Conservation (phyloP, 2,329 filamentous ascomycete species). For the Tolypocladium tundrense region DNA sequence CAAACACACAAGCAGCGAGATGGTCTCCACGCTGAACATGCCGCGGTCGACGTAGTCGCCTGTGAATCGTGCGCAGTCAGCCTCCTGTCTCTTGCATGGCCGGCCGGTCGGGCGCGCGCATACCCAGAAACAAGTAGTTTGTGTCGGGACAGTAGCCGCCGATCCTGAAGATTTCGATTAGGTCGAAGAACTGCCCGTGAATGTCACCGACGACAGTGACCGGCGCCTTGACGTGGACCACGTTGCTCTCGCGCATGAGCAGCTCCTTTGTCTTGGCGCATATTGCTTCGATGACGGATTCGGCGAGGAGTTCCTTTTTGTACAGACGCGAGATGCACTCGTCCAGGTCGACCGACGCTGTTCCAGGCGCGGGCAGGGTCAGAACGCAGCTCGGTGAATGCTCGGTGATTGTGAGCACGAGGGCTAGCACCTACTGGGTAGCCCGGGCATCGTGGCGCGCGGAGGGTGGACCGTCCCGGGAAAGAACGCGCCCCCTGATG, state of each 20-base stretch:
- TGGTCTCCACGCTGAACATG: slow-evolving; percentile 97
- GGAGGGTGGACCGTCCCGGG: not conserved
- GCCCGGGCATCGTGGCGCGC: slow-evolving; percentile 4
- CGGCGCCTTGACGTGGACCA: slow-evolving; percentile 90
- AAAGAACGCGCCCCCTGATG: not conserved
- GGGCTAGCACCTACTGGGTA: slow-evolving; percentile 1
- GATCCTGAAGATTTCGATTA: slow-evolving; percentile 99
- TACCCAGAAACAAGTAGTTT: slow-evolving; percentile 95
- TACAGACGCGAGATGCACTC: slow-evolving; percentile 96
- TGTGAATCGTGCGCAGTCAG: slow-evolving; percentile 21
- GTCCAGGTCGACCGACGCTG: slow-evolving; percentile 94
- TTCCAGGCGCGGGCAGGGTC: slow-evolving; percentile 1
- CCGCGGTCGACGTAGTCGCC: slow-evolving; percentile 97
- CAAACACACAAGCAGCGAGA: slow-evolving; percentile 91
- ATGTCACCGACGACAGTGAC: slow-evolving; percentile 98
- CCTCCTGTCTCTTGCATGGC: not conserved
- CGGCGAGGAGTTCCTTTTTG: slow-evolving; percentile 91
- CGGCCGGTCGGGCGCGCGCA: slow-evolving; percentile 5
- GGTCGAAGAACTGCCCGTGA: slow-evolving; percentile 96
- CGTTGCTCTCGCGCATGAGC: slow-evolving; percentile 99
- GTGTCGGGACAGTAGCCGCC: slow-evolving; percentile 96
- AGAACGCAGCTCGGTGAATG: not conserved
- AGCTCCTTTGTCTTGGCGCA: slow-evolving; percentile 98
- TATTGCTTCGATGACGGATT: slow-evolving; percentile 97
- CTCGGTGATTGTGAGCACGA: not conserved